Conservation (phyloP, 2,329 filamentous ascomycete genomes). For the Xylaria arbuscula region DNA sequence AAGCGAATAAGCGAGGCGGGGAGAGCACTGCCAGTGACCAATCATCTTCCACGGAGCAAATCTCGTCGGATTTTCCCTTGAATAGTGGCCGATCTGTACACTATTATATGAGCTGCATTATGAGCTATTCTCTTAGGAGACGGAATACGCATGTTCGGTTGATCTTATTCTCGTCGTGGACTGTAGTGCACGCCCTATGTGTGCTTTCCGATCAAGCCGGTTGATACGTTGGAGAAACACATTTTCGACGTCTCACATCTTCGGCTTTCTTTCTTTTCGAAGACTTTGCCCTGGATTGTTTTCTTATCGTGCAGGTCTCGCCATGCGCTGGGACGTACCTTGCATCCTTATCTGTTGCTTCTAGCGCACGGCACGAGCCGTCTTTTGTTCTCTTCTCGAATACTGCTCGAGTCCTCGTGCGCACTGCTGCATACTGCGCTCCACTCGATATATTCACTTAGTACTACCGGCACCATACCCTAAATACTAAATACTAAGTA, state of each 20-base stretch:
- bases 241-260: not conserved
- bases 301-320: not conserved
- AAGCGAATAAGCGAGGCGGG: conserved; percentile 20
- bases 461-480: not conserved
- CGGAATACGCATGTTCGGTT: not conserved
- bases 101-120: no score
- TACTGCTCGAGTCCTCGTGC: conserved; percentile 15
- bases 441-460: not conserved
- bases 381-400: not conserved
- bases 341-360: conserved; percentile 6
- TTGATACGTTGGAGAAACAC: not conserved
- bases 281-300: not conserved
- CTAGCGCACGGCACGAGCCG: conserved; percentile 15
- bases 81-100: not conserved
- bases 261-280: not conserved
- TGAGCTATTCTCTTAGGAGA: not conserved
- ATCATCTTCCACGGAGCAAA: not conserved
- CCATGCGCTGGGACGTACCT: conserved; percentile 10
- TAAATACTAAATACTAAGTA: no score
- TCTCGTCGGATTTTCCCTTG: conserved; percentile 9
- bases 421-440: not conserved
- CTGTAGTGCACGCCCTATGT: not conserved
- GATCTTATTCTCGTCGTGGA: not conserved
- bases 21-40: conserved; percentile 11
- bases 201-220: not conserved